Percentiles rank a stretch among this genome's conserved stretches.
Evolutionary conservation across 495 filamentous ascomycete species (phyloP).

Genomic region (Trypethelium eluteriae): DNA sequence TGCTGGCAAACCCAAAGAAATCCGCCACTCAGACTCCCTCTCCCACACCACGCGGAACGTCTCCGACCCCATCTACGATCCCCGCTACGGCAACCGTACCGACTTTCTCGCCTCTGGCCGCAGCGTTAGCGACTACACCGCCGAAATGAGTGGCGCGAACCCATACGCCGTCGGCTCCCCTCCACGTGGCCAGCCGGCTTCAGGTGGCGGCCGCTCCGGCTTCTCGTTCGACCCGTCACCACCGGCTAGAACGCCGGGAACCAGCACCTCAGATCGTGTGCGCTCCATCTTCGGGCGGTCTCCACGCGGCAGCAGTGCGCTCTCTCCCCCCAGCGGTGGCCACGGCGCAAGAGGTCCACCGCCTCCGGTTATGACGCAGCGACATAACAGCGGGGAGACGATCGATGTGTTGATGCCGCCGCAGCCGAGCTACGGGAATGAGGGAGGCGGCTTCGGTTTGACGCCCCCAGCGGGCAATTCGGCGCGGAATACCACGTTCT

Average conservation of each 20-base stretch:
- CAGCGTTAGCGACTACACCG: constrained; percentile 28
- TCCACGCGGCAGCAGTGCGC: constrained; percentile 19
- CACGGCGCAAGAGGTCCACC: neutral
- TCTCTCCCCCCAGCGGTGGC: constrained; percentile 13
- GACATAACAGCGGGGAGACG: constrained; percentile 26
- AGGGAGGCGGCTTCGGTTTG: constrained; percentile 7
- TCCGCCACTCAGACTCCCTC: constrained; percentile 37
- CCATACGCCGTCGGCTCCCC: constrained; percentile 12
- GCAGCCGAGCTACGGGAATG: constrained; percentile 17
- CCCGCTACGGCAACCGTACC: constrained; percentile 43
- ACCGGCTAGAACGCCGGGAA: neutral
- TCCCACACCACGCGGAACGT: constrained; percentile 41
- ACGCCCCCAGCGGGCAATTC: constrained; percentile 13
- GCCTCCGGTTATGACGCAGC: constrained; percentile 12
- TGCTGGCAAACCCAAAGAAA: constrained; percentile 20
- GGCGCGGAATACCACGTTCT: constrained; percentile 51
- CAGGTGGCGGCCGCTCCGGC: constrained; percentile 13
- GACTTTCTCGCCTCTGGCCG: constrained; percentile 43
- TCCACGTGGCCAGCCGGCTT: too few relatives aligned
- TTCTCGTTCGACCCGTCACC: constrained; percentile 5
- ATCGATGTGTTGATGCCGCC: constrained; percentile 37
- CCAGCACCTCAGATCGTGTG: constrained; percentile 6
- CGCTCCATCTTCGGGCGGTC: constrained; percentile 5
- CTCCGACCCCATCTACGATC: constrained; percentile 48
- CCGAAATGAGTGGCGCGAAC: constrained; percentile 13